Conservation (phyloP, 2,329 filamentous ascomycete genomes). For the Hirsutella minnesotensis region DNA sequence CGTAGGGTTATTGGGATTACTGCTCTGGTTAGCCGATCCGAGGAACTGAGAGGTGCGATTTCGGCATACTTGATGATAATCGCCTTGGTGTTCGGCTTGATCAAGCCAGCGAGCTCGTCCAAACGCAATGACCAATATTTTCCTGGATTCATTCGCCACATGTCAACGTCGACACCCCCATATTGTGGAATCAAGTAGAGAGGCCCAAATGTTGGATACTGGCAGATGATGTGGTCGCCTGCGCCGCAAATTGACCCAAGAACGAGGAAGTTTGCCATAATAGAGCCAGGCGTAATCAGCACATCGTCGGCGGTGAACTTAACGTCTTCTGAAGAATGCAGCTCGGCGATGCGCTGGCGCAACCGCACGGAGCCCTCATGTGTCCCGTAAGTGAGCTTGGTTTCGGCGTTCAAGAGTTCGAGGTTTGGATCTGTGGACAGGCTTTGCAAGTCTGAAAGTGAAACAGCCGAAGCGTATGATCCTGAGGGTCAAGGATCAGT, state of each 20-base stretch:
- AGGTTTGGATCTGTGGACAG: background rate
- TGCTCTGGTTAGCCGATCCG: no score
- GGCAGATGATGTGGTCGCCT: conserved; percentile 71
- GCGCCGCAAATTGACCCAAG: conserved; percentile 47
- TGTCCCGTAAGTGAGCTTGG: background rate
- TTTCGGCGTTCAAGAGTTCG: background rate
- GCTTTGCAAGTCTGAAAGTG: background rate
- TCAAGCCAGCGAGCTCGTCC: conserved; percentile 49
- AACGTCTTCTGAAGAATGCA: conserved; percentile 1
- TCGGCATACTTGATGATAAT: conserved; percentile 4
- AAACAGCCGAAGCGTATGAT: background rate
- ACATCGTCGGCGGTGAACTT: conserved; percentile 40
- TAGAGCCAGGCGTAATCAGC: conserved; percentile 64
- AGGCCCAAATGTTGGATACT: conserved; percentile 75
- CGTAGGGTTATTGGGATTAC: no score
- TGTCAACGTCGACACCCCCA: conserved; percentile 59
- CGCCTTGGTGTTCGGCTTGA: conserved; percentile 55
- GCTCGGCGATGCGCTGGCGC: conserved; percentile 3
- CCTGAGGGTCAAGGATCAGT: background rate
- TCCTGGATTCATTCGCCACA: conserved; percentile 57
- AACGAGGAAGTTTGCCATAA: conserved; percentile 63
- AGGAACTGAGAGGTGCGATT: no score
- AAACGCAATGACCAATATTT: conserved; percentile 55
- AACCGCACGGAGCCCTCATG: background rate
- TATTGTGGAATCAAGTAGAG: conserved; percentile 62